Base-by-base conservation (phyloP, 2,329 filamentous ascomycete genomes). In the Apiospora kogelbergensis region DNA sequence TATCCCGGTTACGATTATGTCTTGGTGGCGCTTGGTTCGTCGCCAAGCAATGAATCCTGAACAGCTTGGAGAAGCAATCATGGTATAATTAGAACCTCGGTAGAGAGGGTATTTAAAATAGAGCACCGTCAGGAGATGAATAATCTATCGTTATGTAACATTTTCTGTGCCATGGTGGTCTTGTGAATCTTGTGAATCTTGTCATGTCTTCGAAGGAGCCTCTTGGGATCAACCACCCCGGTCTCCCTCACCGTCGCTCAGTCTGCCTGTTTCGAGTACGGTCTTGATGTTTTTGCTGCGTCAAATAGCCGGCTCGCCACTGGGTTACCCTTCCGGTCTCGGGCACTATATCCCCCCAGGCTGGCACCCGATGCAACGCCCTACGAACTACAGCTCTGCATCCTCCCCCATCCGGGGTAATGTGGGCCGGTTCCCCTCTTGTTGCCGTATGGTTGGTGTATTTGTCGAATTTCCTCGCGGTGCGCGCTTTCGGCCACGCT, bases 41-140 rank as follows among this genome's bases (percentile, higher is more conserved):
- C 53, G 17, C 30, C 17, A 17, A 17, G 53, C 53, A 60, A 60
- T 37, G 30, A 33, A n/a, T 37, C 30, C 53, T 60, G 53, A 37
- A 60, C 30, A 60, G 53, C 53, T 60, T 37, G 53, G 53, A 60
- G 53, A 60, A 60, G 53, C 53, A n/a, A n/a, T 60, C 20, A 60
- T 22, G 53, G 53, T 30, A 60, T 60, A 60, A 60, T 60, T 60
- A 60, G 53, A 60, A 30, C 17, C 53, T 60, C 53, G 53, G 30
- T 60, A 60, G 30, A 37, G 30, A n/a, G 17, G 53, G 53, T 60
- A 37, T 37, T 26, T 22, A 60, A 60, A 60, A 60, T 33, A 60
- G 53, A 33, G 53, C 30, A 60, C 53, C 53, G 20, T 60, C 53
- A n/a, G 20, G 37, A 37, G 30, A 60, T 37, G 20, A 26, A 60